Evolutionary conservation across 495 filamentous ascomycete genomes (phyloP).

Genomic region (Delitschia confertaspora): DNA sequence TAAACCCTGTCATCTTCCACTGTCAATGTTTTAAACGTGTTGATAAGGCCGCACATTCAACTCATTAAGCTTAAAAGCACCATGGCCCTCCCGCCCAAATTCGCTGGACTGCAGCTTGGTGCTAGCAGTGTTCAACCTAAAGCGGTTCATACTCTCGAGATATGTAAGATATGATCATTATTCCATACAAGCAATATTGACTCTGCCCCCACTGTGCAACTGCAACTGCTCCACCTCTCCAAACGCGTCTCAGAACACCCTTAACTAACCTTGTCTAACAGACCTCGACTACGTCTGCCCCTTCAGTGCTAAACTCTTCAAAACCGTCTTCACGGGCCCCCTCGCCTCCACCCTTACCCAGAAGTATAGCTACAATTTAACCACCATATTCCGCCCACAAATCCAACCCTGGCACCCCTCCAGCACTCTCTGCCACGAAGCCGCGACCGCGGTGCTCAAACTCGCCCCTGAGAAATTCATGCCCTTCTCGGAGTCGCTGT

Average conservation of each 20-base stretch:
- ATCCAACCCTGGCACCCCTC: constrained; percentile 95
- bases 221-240: not conserved
- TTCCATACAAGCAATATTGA: too few relatives aligned
- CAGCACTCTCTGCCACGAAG: constrained; percentile 80
- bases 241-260: not conserved
- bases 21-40: too few relatives aligned
- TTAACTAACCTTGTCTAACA: constrained; percentile 20
- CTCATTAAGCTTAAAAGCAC: too few relatives aligned
- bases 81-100: constrained; percentile 75
- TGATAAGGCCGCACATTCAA: too few relatives aligned
- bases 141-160: constrained; percentile 62
- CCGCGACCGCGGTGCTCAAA: constrained; percentile 65
- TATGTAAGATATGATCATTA: too few relatives aligned
- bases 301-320: constrained; percentile 18
- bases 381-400: constrained; percentile 78
- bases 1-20: too few relatives aligned
- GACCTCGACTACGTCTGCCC: constrained; percentile 84
- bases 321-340: constrained; percentile 43
- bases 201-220: not conserved
- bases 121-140: constrained; percentile 35
- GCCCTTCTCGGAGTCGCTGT: constrained; percentile 63
- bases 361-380: constrained; percentile 52
- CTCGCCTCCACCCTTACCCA: constrained; percentile 48
- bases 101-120: constrained; percentile 58
- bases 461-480: constrained; percentile 64